phyloP scores from a whole-genome alignment of 2,329 filamentous ascomycete species.

The Beauveria sp. region DNA sequence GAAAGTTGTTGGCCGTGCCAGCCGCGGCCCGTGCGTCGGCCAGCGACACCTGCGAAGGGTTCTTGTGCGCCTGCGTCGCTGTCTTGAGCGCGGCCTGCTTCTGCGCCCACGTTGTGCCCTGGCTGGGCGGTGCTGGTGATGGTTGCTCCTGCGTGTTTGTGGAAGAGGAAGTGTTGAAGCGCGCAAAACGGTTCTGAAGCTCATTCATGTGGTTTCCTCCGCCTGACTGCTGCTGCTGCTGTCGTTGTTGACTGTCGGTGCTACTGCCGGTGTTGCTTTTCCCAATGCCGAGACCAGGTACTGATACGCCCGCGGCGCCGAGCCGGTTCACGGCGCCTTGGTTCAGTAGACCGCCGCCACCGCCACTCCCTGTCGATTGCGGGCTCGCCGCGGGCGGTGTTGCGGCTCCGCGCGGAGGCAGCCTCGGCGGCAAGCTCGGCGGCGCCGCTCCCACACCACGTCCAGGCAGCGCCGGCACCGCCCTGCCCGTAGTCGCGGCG shows the following conservation, averaged over 20 bases:
- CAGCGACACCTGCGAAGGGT: constrained; percentile 54
- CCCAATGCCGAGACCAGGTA: constrained; percentile 71
- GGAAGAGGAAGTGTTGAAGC: constrained; percentile 32
- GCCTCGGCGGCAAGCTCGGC: constrained; percentile 64
- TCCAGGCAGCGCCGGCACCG: constrained; percentile 10
- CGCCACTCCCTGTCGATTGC: constrained; percentile 21
- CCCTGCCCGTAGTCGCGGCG: constrained; percentile 21
- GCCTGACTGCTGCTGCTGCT: constrained; percentile 15
- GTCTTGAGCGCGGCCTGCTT: constrained; percentile 58
- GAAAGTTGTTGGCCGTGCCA: constrained; percentile 59
- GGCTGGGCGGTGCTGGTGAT: constrained; percentile 21
- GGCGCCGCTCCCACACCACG: constrained; percentile 28
- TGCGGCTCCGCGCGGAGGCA: constrained; percentile 38
- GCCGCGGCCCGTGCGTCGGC: constrained; percentile 51
- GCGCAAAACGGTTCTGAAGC: constrained; percentile 60
- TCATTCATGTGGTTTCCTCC: constrained; percentile 47
- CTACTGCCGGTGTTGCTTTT: constrained; percentile 22
- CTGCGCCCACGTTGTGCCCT: constrained; percentile 57
- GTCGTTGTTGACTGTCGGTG: constrained; percentile 16
- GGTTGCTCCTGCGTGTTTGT: constrained; percentile 13
- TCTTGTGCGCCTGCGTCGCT: constrained; percentile 49
- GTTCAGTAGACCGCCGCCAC: constrained; percentile 32
- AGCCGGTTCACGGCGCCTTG: constrained; percentile 58
- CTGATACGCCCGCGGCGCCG: constrained; percentile 66
- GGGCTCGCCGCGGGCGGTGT: constrained; percentile 11